These are phyloP conservation scores for Venturia effusa DNA, from an alignment of 2,329 filamentous ascomycete genomes.

Conservation along the genomic window DNA sequence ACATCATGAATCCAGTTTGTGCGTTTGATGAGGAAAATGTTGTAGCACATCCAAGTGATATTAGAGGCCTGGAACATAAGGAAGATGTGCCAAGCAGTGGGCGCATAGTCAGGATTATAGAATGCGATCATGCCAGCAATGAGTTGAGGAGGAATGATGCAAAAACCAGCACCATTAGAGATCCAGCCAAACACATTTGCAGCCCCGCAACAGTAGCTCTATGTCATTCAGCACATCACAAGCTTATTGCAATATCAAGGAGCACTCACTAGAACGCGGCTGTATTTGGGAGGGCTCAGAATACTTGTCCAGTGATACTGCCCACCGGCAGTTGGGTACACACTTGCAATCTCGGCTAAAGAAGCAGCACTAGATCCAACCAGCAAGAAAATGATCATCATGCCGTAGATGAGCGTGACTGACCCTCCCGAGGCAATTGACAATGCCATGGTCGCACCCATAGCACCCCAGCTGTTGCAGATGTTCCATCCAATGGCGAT, in stretches of 20 bases:
- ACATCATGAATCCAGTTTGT: constrained; percentile 3
- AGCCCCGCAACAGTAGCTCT: constrained; percentile 1
- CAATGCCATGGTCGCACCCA: neutral
- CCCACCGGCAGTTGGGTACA: constrained; percentile 29
- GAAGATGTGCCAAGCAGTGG: constrained; percentile 12
- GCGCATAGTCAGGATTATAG: constrained; percentile 4
- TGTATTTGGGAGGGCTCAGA: constrained; percentile 14
- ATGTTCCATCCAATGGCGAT: constrained; percentile 2
- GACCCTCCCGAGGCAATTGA: constrained; percentile 39
- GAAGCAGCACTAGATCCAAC: constrained; percentile 25
- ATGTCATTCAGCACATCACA: no score
- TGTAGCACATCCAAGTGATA: neutral
- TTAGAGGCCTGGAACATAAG: constrained; percentile 4
- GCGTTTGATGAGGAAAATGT: constrained; percentile 4
- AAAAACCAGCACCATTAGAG: constrained; percentile 16
- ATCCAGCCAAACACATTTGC: constrained; percentile 17
- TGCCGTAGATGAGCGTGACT: constrained; percentile 59
- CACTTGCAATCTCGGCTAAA: constrained; percentile 27
- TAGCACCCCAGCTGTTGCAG: neutral
- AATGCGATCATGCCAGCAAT: constrained; percentile 15
- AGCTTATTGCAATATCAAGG: no score
- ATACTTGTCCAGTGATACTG: constrained; percentile 30
- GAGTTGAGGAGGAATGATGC: constrained; percentile 18
- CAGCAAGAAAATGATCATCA: constrained; percentile 53
- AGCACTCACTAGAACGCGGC: neutral